phyloP scores from a whole-genome alignment of 805 yeast genomes.

The Ogataea methanolica region DNA sequence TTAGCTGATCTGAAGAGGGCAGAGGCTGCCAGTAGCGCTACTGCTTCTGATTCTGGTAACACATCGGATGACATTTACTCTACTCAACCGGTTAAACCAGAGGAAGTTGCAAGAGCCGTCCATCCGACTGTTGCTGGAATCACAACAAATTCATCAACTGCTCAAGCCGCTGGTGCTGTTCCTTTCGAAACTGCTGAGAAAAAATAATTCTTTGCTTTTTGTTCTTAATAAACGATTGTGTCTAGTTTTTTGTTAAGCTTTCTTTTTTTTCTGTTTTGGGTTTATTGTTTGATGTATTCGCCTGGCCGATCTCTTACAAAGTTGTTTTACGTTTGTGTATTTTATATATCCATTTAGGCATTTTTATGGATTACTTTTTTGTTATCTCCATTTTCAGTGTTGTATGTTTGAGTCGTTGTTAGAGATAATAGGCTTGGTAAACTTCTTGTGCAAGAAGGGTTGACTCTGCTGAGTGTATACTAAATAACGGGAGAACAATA shows the following conservation, averaged over 20 bases:
- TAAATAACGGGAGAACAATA: no score
- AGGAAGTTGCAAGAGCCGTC: constrained; percentile 3
- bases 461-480: no score
- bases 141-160: constrained; percentile 18
- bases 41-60: not conserved
- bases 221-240: not conserved
- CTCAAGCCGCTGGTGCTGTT: constrained; percentile 19
- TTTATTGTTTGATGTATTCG: not conserved
- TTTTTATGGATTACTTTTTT: no score
- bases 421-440: no score
- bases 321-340: not conserved
- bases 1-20: constrained; percentile 55
- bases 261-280: not conserved
- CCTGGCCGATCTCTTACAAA: not conserved
- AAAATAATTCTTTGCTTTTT: constrained; percentile 5
- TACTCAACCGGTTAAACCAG: not conserved
- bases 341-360: no score
- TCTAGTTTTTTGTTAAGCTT: not conserved
- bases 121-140: constrained; percentile 15
- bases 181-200: constrained; percentile 19
- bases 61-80: not conserved
- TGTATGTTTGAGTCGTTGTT: no score
- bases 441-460: no score
- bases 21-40: not conserved
- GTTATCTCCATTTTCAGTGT: no score